phyloP scores from a whole-genome alignment of 1,284 basidiomycete species.

The Cutaneotrichosporon daszewskae region DNA sequence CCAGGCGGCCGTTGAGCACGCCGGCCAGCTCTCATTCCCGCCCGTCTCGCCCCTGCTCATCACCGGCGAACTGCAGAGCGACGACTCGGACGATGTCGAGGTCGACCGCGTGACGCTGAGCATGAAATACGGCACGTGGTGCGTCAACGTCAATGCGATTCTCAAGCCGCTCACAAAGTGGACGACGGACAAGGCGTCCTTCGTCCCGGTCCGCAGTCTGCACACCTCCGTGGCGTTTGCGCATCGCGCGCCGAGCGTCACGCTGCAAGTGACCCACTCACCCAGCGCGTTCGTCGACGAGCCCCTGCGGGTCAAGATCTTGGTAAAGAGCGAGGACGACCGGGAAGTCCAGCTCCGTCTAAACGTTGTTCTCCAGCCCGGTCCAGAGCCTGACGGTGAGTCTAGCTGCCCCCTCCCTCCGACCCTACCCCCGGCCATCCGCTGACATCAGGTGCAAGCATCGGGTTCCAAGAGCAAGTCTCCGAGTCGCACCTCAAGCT shows the following conservation, averaged over 20 bases:
- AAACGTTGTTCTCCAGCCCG: constrained; percentile 70
- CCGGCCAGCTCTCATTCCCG: constrained; percentile 22
- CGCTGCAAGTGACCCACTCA: constrained; percentile 56
- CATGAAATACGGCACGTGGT: constrained; percentile 32
- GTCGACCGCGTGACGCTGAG: constrained; percentile 24
- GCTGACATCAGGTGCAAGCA: constrained; percentile 2
- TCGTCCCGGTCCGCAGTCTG: constrained; percentile 8
- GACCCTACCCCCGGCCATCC: too few species aligned
- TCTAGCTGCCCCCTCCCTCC: too few species aligned
- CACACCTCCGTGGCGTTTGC: constrained; percentile 53
- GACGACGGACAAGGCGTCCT: constrained; percentile 17
- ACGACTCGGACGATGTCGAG: constrained; percentile 21
- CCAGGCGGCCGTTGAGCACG: neutral
- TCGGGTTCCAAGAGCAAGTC: constrained; percentile 15
- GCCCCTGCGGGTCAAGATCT: constrained; percentile 62
- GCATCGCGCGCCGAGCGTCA: constrained; percentile 58
- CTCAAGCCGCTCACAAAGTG: constrained; percentile 20
- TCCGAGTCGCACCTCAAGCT: constrained; percentile 22
- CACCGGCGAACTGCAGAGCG: constrained; percentile 12
- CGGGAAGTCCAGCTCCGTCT: constrained; percentile 61
- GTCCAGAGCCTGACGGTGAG: constrained; percentile 68
- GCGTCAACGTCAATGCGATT: constrained; percentile 23
- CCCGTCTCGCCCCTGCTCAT: constrained; percentile 15
- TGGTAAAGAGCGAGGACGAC: constrained; percentile 56
- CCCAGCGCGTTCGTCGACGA: constrained; percentile 71